phyloP scores from a whole-genome alignment of 306 rosid species.

The Dalbergia cultrata region DNA sequence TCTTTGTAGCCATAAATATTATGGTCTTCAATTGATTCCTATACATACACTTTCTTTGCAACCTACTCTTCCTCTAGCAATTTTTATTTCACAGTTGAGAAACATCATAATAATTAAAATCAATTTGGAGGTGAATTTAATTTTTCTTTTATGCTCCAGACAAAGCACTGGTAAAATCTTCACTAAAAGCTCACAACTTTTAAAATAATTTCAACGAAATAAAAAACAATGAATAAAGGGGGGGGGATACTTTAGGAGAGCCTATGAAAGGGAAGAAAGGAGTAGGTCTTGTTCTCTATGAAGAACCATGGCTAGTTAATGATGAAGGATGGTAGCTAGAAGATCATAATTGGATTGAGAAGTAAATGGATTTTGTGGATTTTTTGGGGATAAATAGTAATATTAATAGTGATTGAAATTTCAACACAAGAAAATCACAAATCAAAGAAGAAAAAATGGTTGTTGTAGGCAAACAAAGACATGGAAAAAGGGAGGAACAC shows the following conservation, averaged over 20 bases:
- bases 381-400: no score
- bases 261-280: constrained; percentile 32
- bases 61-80: constrained; percentile 74
- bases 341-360: constrained; percentile 13
- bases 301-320: constrained; percentile 49
- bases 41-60: constrained; percentile 83
- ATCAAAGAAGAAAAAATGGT: no score
- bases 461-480: no score
- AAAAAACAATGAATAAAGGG: background rate
- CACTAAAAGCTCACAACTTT: background rate
- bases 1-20: constrained; percentile 60
- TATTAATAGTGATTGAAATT: no score
- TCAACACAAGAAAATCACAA: no score
- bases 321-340: background rate
- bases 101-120: constrained; percentile 79
- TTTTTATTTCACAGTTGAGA: constrained; percentile 68
- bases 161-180: no score
- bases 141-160: no score
- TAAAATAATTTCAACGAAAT: background rate
- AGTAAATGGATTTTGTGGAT: background rate
- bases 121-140: constrained; percentile 48
- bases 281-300: constrained; percentile 52
- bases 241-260: constrained; percentile 31
- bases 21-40: constrained; percentile 71
- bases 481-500: no score